A percentile compares a stretch with the other conserved stretches of the same genome.
Evolutionary conservation across 495 filamentous ascomycete genomes (phyloP).

Genomic region (Bombardia bombarda): DNA sequence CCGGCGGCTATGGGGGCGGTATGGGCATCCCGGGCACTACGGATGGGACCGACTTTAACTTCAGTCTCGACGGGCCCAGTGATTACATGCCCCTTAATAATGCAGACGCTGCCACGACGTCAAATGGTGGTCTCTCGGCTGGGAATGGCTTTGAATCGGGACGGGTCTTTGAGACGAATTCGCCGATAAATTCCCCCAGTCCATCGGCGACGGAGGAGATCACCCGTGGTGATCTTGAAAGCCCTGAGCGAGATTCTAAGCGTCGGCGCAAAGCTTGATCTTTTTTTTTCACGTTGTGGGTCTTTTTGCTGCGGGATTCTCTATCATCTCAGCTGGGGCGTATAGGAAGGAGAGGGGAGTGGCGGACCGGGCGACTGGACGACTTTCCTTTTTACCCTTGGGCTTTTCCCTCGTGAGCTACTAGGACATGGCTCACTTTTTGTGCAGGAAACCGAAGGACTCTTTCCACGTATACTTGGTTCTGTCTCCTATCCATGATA

Average conservation of each 20-base stretch:
- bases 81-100: not conserved
- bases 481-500: no score
- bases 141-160: constrained; percentile 11
- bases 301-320: no score
- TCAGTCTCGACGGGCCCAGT: constrained; percentile 20
- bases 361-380: no score
- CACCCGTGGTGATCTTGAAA: constrained; percentile 26
- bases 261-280: constrained; percentile 24
- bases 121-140: not conserved
- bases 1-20: not conserved
- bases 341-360: no score
- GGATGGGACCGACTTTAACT: constrained; percentile 32
- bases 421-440: no score
- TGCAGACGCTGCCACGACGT: not conserved
- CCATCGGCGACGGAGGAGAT: constrained; percentile 42
- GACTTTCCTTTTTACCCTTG: no score
- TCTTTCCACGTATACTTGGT: no score
- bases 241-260: constrained; percentile 31
- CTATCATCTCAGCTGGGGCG: no score
- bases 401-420: no score
- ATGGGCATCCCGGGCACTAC: not conserved
- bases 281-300: no score
- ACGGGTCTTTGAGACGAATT: constrained; percentile 24
- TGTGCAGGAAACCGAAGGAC: no score
- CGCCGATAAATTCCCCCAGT: constrained; percentile 30